Evolutionary conservation across 2,329 filamentous ascomycete genomes (phyloP).

Genomic region (Penicillium fuscoglaucum): DNA sequence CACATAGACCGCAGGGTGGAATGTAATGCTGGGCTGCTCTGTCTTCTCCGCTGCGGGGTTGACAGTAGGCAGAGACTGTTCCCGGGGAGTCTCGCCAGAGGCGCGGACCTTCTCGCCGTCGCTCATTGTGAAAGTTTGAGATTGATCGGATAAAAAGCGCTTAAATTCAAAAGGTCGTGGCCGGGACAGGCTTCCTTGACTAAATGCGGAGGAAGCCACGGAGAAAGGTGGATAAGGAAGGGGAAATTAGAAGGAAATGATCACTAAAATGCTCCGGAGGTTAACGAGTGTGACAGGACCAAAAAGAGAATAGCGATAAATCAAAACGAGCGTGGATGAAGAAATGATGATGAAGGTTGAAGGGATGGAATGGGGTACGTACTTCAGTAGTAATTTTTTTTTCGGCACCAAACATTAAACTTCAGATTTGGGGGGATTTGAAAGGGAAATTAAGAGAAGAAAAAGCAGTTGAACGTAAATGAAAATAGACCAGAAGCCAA

Average conservation of each 20-base stretch:
- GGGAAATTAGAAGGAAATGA: conserved; percentile 22
- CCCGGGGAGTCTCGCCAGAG: conserved; percentile 66
- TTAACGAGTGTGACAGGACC: conserved; percentile 15
- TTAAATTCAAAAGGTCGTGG: conserved; percentile 51
- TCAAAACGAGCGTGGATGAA: conserved; percentile 22
- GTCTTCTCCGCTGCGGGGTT: conserved; percentile 73
- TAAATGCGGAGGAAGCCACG: conserved; percentile 49
- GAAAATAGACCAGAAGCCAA: not conserved
- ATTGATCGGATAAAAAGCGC: conserved; percentile 47
- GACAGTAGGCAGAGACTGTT: conserved; percentile 70
- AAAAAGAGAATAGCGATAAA: conserved; percentile 12
- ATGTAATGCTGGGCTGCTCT: conserved; percentile 60
- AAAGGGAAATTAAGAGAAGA: conserved; percentile 1
- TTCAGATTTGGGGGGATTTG: not conserved
- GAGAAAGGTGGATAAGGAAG: conserved; percentile 22
- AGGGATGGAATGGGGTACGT: conserved; percentile 26
- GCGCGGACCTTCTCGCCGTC: conserved; percentile 79
- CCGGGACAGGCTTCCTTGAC: conserved; percentile 44
- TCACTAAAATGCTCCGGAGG: conserved; percentile 17
- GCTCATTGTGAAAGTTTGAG: conserved; percentile 53
- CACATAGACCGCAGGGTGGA: conserved; percentile 87
- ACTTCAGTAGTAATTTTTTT: conserved; percentile 16
- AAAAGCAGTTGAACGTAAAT: not conserved
- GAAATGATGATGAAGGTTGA: conserved; percentile 27
- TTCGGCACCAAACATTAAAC: conserved; percentile 7